Percentiles rank a stretch among this genome's conserved stretches.
Evolutionary conservation across 768 basidiomycete species (phyloP).

Genomic region (Phylloporus arenicola): DNA sequence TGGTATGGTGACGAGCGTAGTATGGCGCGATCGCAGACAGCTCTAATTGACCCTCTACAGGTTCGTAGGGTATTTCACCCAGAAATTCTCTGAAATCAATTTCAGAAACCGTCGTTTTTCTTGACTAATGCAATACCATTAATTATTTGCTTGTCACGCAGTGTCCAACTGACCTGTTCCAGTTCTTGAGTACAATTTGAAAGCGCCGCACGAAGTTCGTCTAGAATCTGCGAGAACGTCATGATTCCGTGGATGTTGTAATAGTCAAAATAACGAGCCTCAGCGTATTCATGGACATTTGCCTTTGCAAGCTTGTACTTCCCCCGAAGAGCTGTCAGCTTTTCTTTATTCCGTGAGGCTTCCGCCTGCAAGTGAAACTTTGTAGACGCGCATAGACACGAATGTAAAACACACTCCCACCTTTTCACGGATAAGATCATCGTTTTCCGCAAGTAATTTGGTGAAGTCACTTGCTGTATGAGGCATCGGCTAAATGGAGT

Average conservation of each 20-base stretch:
- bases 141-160: not conserved
- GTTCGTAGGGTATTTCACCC: constrained; percentile 4
- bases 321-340: constrained; percentile 8
- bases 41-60: constrained; percentile 10
- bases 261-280: constrained; percentile 13
- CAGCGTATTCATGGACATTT: constrained; percentile 8
- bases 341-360: constrained; percentile 4
- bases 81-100: constrained; percentile 13
- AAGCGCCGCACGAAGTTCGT: constrained; percentile 19
- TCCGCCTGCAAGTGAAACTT: constrained; percentile 7
- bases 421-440: constrained; percentile 13
- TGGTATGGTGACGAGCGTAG: not conserved
- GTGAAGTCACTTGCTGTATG: constrained; percentile 9
- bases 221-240: constrained; percentile 11
- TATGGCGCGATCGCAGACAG: constrained; percentile 6
- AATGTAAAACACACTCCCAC: constrained; percentile 1
- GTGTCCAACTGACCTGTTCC: constrained; percentile 12
- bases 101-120: constrained; percentile 9
- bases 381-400: not conserved
- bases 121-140: constrained; percentile 6
- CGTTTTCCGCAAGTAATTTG: constrained; percentile 12
- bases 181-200: constrained; percentile 14
- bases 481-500: constrained; percentile 4
- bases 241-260: not conserved
- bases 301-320: constrained; percentile 22